Evolutionary conservation across 257 asterid species (phyloP).

Genomic region (Solanum peruvianum): DNA sequence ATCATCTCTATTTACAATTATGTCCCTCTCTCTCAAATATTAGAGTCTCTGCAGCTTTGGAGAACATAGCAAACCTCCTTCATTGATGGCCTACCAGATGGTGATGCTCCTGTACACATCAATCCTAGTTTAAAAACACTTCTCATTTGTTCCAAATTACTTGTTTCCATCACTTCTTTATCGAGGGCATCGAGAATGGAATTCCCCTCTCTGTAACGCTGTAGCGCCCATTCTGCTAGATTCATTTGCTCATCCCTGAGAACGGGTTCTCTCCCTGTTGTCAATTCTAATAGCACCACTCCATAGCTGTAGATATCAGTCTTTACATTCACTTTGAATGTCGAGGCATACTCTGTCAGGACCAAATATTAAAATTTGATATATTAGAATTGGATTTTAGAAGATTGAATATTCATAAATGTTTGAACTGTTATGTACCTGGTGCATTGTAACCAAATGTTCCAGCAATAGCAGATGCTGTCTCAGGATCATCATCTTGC

Average conservation of each 20-base stretch:
- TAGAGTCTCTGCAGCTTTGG: slow-evolving; percentile 4
- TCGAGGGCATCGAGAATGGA: slow-evolving; percentile 29
- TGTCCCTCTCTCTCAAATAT: not conserved
- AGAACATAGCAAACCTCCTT: slow-evolving; percentile 56
- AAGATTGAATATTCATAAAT: not conserved
- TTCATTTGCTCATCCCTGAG: slow-evolving; percentile 41
- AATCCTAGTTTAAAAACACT: slow-evolving; percentile 54
- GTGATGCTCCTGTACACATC: slow-evolving; percentile 50
- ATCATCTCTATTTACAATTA: not conserved
- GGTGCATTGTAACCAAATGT: slow-evolving; percentile 64
- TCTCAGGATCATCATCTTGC: slow-evolving; percentile 25
- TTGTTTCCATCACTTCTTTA: slow-evolving; percentile 26
- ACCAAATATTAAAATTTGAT: not conserved
- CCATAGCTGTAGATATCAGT: slow-evolving; percentile 31
- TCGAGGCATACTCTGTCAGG: slow-evolving; percentile 62
- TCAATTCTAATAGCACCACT: slow-evolving; percentile 28
- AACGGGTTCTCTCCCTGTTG: slow-evolving; percentile 42
- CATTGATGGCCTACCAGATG: slow-evolving; percentile 69
- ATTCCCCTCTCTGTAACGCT: slow-evolving; percentile 35
- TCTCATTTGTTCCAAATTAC: slow-evolving; percentile 36
- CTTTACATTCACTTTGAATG: slow-evolving; percentile 23
- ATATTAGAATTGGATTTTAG: not conserved
- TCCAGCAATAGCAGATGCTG: slow-evolving; percentile 47
- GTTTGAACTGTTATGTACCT: slow-evolving; percentile 12
- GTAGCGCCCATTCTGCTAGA: slow-evolving; percentile 86